phyloP scores from a whole-genome alignment of 306 rosid species.

The Adenanthera pavonina region DNA sequence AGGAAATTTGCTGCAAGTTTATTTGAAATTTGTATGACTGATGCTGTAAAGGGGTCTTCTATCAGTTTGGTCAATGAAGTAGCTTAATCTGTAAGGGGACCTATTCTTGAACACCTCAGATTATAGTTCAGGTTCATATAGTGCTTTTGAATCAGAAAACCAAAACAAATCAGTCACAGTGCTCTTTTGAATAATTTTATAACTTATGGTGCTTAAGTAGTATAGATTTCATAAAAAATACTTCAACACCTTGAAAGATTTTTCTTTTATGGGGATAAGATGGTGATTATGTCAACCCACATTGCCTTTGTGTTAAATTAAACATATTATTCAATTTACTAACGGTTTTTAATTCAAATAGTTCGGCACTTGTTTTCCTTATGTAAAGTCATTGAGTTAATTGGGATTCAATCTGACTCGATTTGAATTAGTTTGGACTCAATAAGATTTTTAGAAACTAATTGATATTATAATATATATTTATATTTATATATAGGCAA shows the following conservation, averaged over 20 bases:
- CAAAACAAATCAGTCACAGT: background rate
- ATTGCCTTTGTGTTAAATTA: no score
- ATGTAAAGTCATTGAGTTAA: no score
- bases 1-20: conserved; percentile 13
- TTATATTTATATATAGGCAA: no score
- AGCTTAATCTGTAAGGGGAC: conserved; percentile 7
- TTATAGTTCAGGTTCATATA: background rate
- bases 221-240: background rate
- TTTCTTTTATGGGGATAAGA: background rate
- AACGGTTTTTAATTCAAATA: no score
- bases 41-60: background rate
- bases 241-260: background rate
- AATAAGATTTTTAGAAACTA: no score
- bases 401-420: no score
- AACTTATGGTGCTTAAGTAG: background rate
- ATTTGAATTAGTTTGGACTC: no score
- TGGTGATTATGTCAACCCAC: no score
- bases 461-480: no score
- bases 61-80: background rate
- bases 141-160: background rate
- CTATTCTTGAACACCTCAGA: background rate
- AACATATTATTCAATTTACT: no score
- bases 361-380: no score
- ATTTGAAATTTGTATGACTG: background rate
- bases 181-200: background rate